A percentile compares a stretch with the other conserved stretches of the same genome.
Conservation (phyloP, 164 flowering plant species). For the Amborella trichopoda region DNA sequence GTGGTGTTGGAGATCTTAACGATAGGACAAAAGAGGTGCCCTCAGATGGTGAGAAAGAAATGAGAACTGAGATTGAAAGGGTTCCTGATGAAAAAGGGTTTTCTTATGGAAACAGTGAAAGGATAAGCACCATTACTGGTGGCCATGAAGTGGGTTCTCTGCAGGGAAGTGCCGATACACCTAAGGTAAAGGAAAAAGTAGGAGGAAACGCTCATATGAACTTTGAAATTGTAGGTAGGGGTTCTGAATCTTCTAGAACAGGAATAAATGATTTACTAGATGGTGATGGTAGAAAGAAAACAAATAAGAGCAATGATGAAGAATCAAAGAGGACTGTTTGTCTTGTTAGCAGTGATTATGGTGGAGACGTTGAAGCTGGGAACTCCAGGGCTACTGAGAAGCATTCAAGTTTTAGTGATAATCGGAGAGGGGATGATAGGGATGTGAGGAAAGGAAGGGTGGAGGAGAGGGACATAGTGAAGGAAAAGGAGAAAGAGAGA, state of each 20-base stretch:
- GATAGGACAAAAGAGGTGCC: not conserved
- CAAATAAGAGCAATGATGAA: constrained; percentile 18
- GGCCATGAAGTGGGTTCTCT: constrained; percentile 7
- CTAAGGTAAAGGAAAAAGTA: constrained; percentile 10
- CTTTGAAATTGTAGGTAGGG: constrained; percentile 16
- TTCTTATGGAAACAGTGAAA: constrained; percentile 6
- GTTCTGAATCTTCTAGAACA: constrained; percentile 11
- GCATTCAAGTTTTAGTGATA: constrained; percentile 20
- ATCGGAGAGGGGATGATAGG: constrained; percentile 31
- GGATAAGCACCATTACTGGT: constrained; percentile 9
- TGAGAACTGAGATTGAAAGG: not conserved
- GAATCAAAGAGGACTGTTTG: constrained; percentile 19
- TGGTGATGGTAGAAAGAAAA: constrained; percentile 16
- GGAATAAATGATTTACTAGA: constrained; percentile 14
- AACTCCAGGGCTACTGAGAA: constrained; percentile 21
- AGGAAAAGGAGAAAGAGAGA: constrained; percentile 5
- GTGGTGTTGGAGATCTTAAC: constrained; percentile 3
- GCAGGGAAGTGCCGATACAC: constrained; percentile 7
- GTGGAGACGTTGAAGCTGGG: constrained; percentile 17
- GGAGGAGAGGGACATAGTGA: constrained; percentile 1
- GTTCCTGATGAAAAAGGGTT: constrained; percentile 1
- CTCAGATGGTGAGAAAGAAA: not conserved
- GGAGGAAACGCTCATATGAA: constrained; percentile 14
- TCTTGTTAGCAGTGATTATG: constrained; percentile 19
- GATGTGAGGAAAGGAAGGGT: not conserved